Evolutionary conservation across 140 eudicot species (phyloP), one percentile per base, ranked within the genome.

Genomic region (Ambrosia hybrid): DNA sequence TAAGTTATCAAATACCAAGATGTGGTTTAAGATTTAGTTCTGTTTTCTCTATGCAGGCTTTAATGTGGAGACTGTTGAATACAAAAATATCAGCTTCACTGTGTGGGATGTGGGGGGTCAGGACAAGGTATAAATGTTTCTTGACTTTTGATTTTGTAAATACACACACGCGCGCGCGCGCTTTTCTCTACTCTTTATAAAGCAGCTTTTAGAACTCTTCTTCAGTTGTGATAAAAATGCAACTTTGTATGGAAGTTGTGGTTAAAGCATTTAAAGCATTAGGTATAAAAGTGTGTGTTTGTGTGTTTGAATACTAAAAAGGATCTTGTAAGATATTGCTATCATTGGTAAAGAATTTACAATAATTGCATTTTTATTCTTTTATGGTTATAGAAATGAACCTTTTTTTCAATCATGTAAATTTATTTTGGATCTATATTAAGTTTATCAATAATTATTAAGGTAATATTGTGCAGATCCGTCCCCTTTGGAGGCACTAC

Each of bases 401-500:
- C 48, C 10, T 43, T 43, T 3, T 43, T 41, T 41, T 41, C 46
- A 7, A 43, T 9, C 48, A 43, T 43, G 48, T 43, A 43, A 43
- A 9, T 43, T 4, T 43, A 43, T 6, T 6, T 43, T 43, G 48
- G 48, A 43, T 43, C 48, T 43, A 43, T 43, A 6, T 43, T 6
- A 43, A 43, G 9, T 5, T 43, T 7, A 1, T 43, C 9, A 43
- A 43, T 43, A 43, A 43, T 43, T 41, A 41, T 43, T 43, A 6
- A 3, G 9, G 8, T 11, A 9, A 1, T 33, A 0, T 38, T 37
- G 17, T 84, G 39, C 71, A 84, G 89, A 84, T 84, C 37, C 89
- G 89, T 51, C 89, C 89, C 59, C 71, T 84, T 63, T 84, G 89
- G 89, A 84, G 89, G 85, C 89, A 84, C 68, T 84, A 84, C 75